Evolutionary conservation across 2,329 filamentous ascomycete genomes (phyloP), one percentile per base, ranked within the genome.

Genomic region (Biscogniauxia mediterranea): DNA sequence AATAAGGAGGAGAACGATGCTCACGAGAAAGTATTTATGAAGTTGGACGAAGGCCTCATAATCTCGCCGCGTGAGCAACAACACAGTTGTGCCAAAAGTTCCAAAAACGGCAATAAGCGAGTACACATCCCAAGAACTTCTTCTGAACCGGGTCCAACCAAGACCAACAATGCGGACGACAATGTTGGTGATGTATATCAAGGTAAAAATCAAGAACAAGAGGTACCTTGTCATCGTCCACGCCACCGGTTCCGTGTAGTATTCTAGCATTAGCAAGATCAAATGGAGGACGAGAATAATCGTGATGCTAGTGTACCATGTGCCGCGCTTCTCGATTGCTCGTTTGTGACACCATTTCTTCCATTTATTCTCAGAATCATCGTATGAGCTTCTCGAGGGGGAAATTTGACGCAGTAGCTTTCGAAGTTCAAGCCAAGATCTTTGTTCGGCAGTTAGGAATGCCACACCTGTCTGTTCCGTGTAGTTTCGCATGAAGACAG

Each of bases 401-500:
- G 93, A 94, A 11, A 99, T 93, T 74, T 98, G 95, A 56, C 92
- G 86, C 49, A 99, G 80, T 23, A 97, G 81, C 77, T 99, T 99
- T 60, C 95, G 86, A 68, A 99, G 78, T 75, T 99, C 95, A 15
- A 99, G 85, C 95, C 95, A 99, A 0, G 94, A 97, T 68, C 95
- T 89, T 74, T 99, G 95, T 70, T 99, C 95, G 0, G 93, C 90
- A 0, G 95, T 99, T 69, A 99, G 80, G 74, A 94, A 99, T 2
- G 95, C 95, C 52, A 99, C 95, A 1, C 95, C 95, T 0, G 95
- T 99, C 77, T 98, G 93, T 77, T 99, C 95, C 0, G 95, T 99
- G 77, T 99, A 99, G 75, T 97, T 99, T 63, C 95, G 92, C 95
- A 99, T 99, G 76, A 99, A 99, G 63, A 99, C 95, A 60, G 95